phyloP scores from a whole-genome alignment of 768 basidiomycete genomes.

The Lactarius akahatsu region DNA sequence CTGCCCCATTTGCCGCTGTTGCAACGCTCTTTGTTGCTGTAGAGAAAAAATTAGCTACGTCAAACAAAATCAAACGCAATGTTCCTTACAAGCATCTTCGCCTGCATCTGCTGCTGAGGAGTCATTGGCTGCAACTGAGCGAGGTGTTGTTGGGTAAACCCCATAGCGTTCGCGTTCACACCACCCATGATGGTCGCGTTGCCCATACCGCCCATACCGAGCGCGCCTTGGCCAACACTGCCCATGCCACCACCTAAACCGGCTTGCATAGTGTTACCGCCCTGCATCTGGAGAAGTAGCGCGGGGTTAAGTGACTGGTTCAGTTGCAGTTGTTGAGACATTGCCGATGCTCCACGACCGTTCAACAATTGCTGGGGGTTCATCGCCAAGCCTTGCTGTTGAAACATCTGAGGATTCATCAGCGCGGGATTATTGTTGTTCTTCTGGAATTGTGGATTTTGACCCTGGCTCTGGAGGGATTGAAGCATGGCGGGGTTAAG shows the following conservation, averaged over 20 bases:
- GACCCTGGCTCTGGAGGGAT: conserved; percentile 23
- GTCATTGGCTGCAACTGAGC: conserved; percentile 26
- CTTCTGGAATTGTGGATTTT: conserved; percentile 28
- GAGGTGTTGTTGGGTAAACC: conserved; percentile 22
- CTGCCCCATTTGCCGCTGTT: conserved; percentile 31
- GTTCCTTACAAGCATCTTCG: conserved; percentile 20
- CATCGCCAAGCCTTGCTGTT: conserved; percentile 24
- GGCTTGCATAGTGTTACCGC: conserved; percentile 19
- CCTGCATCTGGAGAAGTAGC: conserved; percentile 27
- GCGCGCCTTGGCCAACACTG: conserved; percentile 30
- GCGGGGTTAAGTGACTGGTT: conserved; percentile 25
- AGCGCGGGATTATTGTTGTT: conserved; percentile 23
- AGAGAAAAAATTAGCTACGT: background rate
- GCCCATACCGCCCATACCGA: conserved; percentile 25
- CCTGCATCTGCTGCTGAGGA: conserved; percentile 25
- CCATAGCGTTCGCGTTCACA: conserved; percentile 27
- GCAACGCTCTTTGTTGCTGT: conserved; percentile 26
- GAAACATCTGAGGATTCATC: conserved; percentile 26
- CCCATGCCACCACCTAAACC: conserved; percentile 27
- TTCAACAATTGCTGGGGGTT: conserved; percentile 27
- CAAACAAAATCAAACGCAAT: background rate
- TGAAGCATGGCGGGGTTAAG: conserved; percentile 25
- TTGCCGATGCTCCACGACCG: conserved; percentile 19
- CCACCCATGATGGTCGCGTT: conserved; percentile 26
- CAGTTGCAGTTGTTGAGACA: conserved; percentile 27